Evolutionary conservation across 371 early-diverging fungal species (phyloP), one percentile per base, ranked within the genome.

Genomic region (Mortierella sp.): DNA sequence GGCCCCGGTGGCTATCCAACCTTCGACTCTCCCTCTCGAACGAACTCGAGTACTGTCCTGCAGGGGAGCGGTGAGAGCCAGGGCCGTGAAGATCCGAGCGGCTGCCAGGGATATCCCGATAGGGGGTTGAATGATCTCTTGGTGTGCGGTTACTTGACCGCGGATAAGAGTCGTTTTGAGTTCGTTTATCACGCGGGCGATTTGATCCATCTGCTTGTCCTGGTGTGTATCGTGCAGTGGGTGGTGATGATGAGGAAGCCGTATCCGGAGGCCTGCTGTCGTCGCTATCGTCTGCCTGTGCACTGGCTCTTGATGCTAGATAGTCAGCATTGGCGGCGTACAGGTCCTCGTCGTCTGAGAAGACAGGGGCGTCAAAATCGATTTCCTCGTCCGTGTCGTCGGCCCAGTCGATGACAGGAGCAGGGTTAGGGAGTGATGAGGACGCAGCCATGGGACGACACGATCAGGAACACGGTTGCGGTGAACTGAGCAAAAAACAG

Each of bases 381-480:
- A 76, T 69, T 52, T 76, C 78, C 28, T 76, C 78, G 48, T 76
- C 78, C 12, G 65, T 68, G 53, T 70, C 78, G 43, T 76, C 78
- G 2, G 78, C 78, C 78, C 78, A 76, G 64, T 76, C 71, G 54
- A 67, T 42, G 53, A 59, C 54, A 1, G 64, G 64, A 13, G 54
- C 39, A 3, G 62, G 10, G 58, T 62, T 67, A 19, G 71, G 12
- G 31, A 59, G 60, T 30, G 71, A 69, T 31, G 70, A 62, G 54
- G 63, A 64, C 38, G 42, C 64, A 27, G 45, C 64, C 71, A 71
- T 71, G 28, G 45, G 49, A 16, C 38, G 19, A 38, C 49, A 10
- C 34, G 34, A 34, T 34, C 34, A 34, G 10, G 10, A 34, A 34
- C 19, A 43, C 3, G 45, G 45, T 16, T 14, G 45, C 7, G 34